These are phyloP conservation scores for Spergularia azorica DNA, from an alignment of 179 eudicot species.

Conservation along the genomic window DNA sequence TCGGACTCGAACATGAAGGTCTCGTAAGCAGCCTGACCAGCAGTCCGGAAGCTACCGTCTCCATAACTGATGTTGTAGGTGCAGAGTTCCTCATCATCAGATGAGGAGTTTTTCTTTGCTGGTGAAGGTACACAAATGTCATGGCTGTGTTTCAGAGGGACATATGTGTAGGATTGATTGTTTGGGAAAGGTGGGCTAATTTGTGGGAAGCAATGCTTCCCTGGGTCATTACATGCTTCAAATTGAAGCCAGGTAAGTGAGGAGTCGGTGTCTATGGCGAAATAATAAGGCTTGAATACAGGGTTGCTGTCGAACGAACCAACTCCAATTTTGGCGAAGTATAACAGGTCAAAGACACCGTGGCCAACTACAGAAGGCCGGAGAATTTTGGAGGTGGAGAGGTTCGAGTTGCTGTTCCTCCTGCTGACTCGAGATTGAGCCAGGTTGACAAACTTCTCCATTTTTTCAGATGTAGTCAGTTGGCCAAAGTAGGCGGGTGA, in stretches of 20 bases:
- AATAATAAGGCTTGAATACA: no score
- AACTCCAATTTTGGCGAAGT: no score
- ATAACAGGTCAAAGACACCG: no score
- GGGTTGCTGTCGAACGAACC: no score
- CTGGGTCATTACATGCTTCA: neutral
- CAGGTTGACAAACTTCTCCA: no score
- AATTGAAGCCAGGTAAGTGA: neutral
- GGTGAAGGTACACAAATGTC: neutral
- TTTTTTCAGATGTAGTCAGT: no score
- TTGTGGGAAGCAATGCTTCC: conserved; percentile 8
- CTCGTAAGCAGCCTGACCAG: neutral
- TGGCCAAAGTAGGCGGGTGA: no score
- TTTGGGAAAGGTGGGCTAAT: neutral
- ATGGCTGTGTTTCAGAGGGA: neutral
- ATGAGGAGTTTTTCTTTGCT: neutral
- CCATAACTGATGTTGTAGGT: neutral
- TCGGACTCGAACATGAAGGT: neutral
- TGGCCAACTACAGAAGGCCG: no score
- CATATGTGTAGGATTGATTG: neutral
- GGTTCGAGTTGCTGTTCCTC: no score
- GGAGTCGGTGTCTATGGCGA: neutral
- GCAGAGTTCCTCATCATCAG: neutral
- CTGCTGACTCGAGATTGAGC: no score
- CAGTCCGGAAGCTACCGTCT: neutral
- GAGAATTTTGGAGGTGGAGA: no score